Conservation (phyloP, 2,329 filamentous ascomycete species). For the Pezizomycotina sp. region DNA sequence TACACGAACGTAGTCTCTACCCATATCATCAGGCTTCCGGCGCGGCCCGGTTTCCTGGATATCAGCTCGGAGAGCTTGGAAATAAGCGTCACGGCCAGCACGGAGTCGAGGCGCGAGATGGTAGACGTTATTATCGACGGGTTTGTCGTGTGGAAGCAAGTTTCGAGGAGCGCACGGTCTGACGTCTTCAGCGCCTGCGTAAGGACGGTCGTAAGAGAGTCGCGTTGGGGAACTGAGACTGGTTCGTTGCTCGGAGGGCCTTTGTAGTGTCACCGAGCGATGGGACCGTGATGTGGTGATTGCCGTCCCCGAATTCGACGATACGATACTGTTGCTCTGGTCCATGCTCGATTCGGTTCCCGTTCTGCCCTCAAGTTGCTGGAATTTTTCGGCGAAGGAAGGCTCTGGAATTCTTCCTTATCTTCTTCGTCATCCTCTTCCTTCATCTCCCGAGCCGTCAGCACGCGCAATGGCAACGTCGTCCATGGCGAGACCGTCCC, state of each 20-base stretch:
- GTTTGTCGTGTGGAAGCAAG: slow-evolving; percentile 71
- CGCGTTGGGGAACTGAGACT: slow-evolving; percentile 48
- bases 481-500: slow-evolving; percentile 23
- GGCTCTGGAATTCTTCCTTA: slow-evolving; percentile 13
- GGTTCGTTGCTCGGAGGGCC: slow-evolving; percentile 31
- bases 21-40: slow-evolving; percentile 83
- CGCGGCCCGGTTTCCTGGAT: slow-evolving; percentile 71
- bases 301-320: no score
- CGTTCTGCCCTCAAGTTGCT: no score
- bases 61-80: slow-evolving; percentile 73
- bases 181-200: slow-evolving; percentile 85
- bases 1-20: slow-evolving; percentile 87
- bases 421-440: slow-evolving; percentile 10
- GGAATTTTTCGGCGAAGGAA: slow-evolving; percentile 15
- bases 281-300: slow-evolving; percentile 30
- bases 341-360: no score
- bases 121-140: slow-evolving; percentile 65
- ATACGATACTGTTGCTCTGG: no score
- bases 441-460: no score
- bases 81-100: slow-evolving; percentile 61
- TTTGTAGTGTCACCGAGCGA: slow-evolving; percentile 33
- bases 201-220: slow-evolving; percentile 84
- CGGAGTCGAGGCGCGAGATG: slow-evolving; percentile 75
- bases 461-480: slow-evolving; percentile 27
- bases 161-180: slow-evolving; percentile 76